Evolutionary conservation across 2,329 filamentous ascomycete genomes (phyloP), one percentile per base, ranked within the genome.

Genomic region (Apiospora hydei): DNA sequence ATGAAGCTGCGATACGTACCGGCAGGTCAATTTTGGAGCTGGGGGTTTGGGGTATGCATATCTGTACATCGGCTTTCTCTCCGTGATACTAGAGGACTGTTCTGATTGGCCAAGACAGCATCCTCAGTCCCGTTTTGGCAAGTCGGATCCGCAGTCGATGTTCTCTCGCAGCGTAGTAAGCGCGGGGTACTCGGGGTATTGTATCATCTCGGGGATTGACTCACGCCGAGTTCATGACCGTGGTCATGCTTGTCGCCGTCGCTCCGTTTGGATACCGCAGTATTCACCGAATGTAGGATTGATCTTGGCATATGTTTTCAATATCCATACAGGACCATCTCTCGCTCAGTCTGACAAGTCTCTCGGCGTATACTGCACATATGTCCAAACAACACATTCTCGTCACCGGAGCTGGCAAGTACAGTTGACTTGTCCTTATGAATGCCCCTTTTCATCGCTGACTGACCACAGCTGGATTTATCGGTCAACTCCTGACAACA

Each of bases 401-500:
- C 78, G 90, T 92, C 76, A 92, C 90, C 13, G 43, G 66, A 16
- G 66, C 66, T 47, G 53, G 53, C 26, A 61, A 61, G 53, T 34
- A 34, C 53, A 8, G 26, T 61, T 1, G 30, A 61, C 6, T 26
- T 61, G 26, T 26, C 5, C 8, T 34, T 21, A n/a, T n/a, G 18
- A 4, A 30, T 16, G 26, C 51, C 14, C 26, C 51, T 8, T 57
- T 57, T 57, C 16, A 14, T 16, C 14, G 16, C 24, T 61, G 13
- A 61, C 49, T n/a, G 90, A 90, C 26, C 34, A 57, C 26, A 57
- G 88, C 88, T 64, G 90, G 90, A 72, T 92, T 92, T 78, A 88
- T 92, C 72, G 90, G 90, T 77, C 90, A 91, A 78, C 84, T 88
- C 64, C 85, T 92, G 34, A 86, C 89, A 3, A 83, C 84, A 69